These are phyloP conservation scores for Solanum dulcamara DNA, from an alignment of 257 asterid species.

Conservation along the genomic window DNA sequence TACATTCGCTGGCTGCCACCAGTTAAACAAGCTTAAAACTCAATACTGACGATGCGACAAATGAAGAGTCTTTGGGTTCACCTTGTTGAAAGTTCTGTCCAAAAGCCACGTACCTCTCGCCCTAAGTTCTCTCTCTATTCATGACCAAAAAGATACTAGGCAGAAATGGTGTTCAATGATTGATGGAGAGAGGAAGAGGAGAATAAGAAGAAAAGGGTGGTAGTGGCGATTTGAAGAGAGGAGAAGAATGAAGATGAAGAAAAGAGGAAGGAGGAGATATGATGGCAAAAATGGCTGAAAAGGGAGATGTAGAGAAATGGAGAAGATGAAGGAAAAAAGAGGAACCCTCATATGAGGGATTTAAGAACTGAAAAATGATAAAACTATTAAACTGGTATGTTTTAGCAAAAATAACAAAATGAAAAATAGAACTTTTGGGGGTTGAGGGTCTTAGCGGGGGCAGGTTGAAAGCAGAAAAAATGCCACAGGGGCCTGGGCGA, in stretches of 20 bases:
- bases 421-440: not conserved
- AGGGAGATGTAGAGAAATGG: not conserved
- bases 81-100: not conserved
- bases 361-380: not conserved
- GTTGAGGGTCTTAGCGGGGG: not conserved
- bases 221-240: not conserved
- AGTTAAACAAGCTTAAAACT: not conserved
- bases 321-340: not conserved
- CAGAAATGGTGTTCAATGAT: not conserved
- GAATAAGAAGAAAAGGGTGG: not conserved
- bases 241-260: not conserved
- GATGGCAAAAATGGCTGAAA: not conserved
- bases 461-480: not conserved
- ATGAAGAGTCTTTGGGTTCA: not conserved
- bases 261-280: not conserved
- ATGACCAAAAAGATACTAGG: not conserved
- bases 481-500: not conserved
- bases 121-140: not conserved
- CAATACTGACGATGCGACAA: not conserved
- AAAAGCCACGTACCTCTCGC: not conserved
- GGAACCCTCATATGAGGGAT: not conserved
- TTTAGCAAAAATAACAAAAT: not conserved
- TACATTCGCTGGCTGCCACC: not conserved
- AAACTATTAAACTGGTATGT: not conserved
- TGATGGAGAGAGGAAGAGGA: not conserved